Base-by-base conservation (phyloP, 768 basidiomycete species). In the Leccinellum albellum region DNA sequence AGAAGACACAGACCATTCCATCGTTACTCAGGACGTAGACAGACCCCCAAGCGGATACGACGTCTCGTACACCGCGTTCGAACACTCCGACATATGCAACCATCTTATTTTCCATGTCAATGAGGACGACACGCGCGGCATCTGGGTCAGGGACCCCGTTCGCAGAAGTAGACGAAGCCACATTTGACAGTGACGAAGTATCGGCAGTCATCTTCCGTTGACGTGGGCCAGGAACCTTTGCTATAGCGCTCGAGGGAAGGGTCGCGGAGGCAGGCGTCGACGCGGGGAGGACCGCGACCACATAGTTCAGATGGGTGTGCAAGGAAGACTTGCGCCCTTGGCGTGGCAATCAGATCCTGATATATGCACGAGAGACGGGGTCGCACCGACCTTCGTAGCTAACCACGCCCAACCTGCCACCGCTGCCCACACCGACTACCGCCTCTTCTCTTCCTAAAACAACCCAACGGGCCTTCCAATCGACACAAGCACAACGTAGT, bases 71-170 rank as follows among this genome's bases (percentile, higher is more conserved):
- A 5, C 94, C 94, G 55, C 88, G 85, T 21, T 83, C 81, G 64
- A 94, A 93, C 3, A 88, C 82, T 6, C 86, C 88, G 0, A 86
- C 84, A 66, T 91, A 94, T 6, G 91, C 89, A 15, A 96, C 82
- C 52, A 94, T 81, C 74, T 94, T 94, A 73, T 95, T 97, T 66
- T 92, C 91, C 35, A 88, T 83, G 67, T 99, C 95, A 62, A 98
- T 88, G 1, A 98, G 82, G 0, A 88, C 89, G 42, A 98, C 83
- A 59, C 85, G 88, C 13, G 86, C 84, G 37, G 91, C 83, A 51
- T 92, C 90, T 0, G 80, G 72, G 40, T 81, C 79, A 15, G 70
- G 63, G 6, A 6, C 48, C 1, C 67, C 68, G 4, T 77, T 77
- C 12, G 81, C 77, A 3, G 84, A 82, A 40, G n/a, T 40, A n/a